Evolutionary conservation across 306 rosid genomes (phyloP).

Genomic region (Malus sylvestris): DNA sequence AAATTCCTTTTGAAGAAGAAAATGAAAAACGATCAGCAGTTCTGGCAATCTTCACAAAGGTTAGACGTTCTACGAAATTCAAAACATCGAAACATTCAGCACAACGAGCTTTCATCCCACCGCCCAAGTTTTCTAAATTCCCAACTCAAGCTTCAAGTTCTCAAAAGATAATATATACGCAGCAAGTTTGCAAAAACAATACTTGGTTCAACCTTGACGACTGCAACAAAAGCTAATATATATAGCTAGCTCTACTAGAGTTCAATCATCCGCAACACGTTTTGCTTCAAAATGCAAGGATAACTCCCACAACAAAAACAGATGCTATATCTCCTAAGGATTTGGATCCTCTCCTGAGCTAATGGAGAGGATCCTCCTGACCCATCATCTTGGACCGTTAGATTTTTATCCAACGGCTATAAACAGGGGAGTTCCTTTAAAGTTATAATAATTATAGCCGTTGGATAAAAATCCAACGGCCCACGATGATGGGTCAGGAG

Average conservation of each 20-base stretch:
- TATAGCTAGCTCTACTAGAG: neutral
- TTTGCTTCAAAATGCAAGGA: neutral
- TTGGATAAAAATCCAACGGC: too few relatives aligned
- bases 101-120: neutral
- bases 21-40: too few relatives aligned
- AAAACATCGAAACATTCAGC: neutral
- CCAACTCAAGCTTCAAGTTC: neutral
- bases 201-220: neutral
- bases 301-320: neutral
- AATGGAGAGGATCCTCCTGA: too few relatives aligned
- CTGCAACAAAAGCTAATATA: neutral
- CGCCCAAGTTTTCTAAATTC: neutral
- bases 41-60: neutral
- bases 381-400: too few relatives aligned
- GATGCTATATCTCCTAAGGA: neutral
- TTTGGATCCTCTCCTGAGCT: too few relatives aligned
- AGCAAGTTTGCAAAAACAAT: neutral
- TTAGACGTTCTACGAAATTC: neutral
- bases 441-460: too few relatives aligned
- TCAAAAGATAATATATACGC: neutral
- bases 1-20: too few relatives aligned
- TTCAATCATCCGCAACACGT: neutral
- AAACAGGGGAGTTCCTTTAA: too few relatives aligned
- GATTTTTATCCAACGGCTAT: too few relatives aligned
- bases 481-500: too few relatives aligned